Percentiles rank a stretch among this genome's conserved stretches.
phyloP scores from a whole-genome alignment of 768 basidiomycete genomes.

The Pholiota microspora region DNA sequence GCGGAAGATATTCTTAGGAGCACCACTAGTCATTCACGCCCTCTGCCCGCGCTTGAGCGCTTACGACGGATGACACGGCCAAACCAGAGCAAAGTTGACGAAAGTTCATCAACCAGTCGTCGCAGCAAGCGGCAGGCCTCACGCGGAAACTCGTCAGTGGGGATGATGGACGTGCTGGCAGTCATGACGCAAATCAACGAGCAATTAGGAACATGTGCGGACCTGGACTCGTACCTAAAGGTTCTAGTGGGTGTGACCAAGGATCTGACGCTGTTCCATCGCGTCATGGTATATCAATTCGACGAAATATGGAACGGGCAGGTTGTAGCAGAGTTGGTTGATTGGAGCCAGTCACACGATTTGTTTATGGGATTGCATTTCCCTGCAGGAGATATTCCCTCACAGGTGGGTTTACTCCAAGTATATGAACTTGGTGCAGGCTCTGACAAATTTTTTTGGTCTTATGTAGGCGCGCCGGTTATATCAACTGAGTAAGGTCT shows the following conservation, averaged over 20 bases:
- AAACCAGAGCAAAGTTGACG: constrained; percentile 1
- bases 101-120: constrained; percentile 11
- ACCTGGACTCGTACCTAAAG: constrained; percentile 68
- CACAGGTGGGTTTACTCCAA: constrained; percentile 46
- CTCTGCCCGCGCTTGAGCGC: constrained; percentile 68
- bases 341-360: constrained; percentile 73
- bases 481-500: constrained; percentile 58
- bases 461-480: constrained; percentile 54
- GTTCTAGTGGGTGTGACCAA: constrained; percentile 69
- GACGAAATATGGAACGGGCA: constrained; percentile 80
- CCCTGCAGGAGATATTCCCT: constrained; percentile 67
- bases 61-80: constrained; percentile 46
- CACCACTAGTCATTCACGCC: constrained; percentile 66
- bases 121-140: constrained; percentile 18
- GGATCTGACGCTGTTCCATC: constrained; percentile 80
- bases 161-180: constrained; percentile 80
- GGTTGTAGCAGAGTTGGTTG: constrained; percentile 76
- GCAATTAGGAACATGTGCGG: constrained; percentile 64
- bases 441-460: background rate
- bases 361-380: constrained; percentile 73
- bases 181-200: constrained; percentile 81
- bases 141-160: constrained; percentile 31
- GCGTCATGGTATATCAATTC: constrained; percentile 81
- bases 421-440: background rate
- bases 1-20: constrained; percentile 66